These are phyloP conservation scores for Clarkia xantiana DNA, from an alignment of 345 rosid species.

Conservation along the genomic window DNA sequence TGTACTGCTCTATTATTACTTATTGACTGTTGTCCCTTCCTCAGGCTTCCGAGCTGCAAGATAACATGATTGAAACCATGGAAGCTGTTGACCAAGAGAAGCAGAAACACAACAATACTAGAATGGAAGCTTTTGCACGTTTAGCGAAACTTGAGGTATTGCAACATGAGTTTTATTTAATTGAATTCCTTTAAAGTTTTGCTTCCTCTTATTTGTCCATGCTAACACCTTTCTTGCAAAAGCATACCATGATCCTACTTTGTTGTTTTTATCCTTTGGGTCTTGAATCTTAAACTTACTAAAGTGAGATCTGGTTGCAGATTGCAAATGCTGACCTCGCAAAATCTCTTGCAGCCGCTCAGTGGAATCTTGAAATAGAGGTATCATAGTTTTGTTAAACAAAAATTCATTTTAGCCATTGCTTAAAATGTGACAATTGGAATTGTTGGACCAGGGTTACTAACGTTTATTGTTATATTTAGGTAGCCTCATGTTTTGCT, in stretches of 20 bases:
- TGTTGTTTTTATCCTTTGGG: neutral
- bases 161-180: slow-evolving; percentile 4
- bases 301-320: slow-evolving; percentile 28
- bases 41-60: slow-evolving; percentile 89
- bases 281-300: neutral
- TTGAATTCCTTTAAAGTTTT: neutral
- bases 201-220: too few species aligned
- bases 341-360: slow-evolving; percentile 61
- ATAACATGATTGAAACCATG: slow-evolving; percentile 83
- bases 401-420: too few species aligned
- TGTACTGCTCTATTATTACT: too few species aligned
- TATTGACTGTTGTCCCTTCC: neutral
- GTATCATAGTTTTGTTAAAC: slow-evolving; percentile 21
- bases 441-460: too few species aligned
- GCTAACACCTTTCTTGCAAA: neutral
- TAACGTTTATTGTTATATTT: too few species aligned
- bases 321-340: slow-evolving; percentile 82
- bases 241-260: too few species aligned
- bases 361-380: slow-evolving; percentile 78
- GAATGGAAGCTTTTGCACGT: slow-evolving; percentile 75
- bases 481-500: too few species aligned
- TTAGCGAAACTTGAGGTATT: slow-evolving; percentile 83
- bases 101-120: slow-evolving; percentile 86
- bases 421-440: too few species aligned
- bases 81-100: slow-evolving; percentile 87